Evolutionary conservation across 306 rosid species (phyloP).

Genomic region (Dryas alaskensis): DNA sequence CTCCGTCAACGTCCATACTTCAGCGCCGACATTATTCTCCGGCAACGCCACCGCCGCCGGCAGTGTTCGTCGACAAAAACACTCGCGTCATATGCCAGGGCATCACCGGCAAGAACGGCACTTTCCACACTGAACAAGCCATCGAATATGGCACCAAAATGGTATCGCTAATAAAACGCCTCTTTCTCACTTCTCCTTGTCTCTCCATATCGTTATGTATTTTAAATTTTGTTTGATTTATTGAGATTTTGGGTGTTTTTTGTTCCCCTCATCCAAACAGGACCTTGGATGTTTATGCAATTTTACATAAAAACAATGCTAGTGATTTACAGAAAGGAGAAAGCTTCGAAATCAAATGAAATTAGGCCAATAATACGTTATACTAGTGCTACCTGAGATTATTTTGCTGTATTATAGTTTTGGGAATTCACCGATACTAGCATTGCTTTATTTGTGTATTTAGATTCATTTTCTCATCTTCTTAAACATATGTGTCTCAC

Average conservation of each 20-base stretch:
- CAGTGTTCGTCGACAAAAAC: conserved; percentile 93
- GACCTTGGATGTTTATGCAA: neutral
- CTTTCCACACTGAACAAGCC: conserved; percentile 97
- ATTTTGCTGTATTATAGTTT: neutral
- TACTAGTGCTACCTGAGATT: neutral
- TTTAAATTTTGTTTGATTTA: neutral
- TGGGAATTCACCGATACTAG: neutral
- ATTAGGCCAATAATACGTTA: neutral
- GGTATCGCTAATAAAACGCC: conserved; percentile 32
- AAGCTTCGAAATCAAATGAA: neutral
- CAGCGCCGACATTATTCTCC: conserved; percentile 54
- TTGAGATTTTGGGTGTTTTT: neutral
- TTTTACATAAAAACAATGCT: neutral
- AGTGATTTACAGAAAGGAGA: neutral
- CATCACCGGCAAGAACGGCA: conserved; percentile 91
- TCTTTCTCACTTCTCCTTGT: neutral
- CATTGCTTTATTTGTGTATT: neutral
- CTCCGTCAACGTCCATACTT: conserved; percentile 26
- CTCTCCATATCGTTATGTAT: neutral
- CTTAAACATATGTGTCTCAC: neutral
- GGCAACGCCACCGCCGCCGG: conserved; percentile 61
- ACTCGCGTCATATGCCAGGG: conserved; percentile 99
- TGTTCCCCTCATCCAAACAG: neutral
- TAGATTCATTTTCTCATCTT: neutral
- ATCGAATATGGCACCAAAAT: conserved; percentile 98